Evolutionary conservation across 805 yeast species (phyloP).

Genomic region (Debaryomyces prosopidis): DNA sequence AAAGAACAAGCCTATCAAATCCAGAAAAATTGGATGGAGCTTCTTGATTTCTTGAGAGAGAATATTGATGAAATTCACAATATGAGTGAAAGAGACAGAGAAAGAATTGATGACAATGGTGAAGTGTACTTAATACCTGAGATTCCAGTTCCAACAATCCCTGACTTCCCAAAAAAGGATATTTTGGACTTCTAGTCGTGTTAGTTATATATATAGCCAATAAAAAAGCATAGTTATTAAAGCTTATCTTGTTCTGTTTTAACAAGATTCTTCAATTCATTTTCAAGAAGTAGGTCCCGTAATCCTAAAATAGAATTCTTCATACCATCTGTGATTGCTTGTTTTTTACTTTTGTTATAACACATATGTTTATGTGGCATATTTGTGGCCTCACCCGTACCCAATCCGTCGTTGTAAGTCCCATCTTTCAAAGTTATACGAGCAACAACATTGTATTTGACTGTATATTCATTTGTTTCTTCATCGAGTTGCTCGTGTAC

Average conservation of each 20-base stretch:
- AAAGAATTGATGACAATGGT: slow-evolving; percentile 87
- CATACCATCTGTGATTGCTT: slow-evolving; percentile 48
- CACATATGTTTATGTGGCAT: slow-evolving; percentile 34
- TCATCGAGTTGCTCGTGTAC: slow-evolving; percentile 21
- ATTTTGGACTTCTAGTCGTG: slow-evolving; percentile 55
- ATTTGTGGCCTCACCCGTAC: slow-evolving; percentile 37
- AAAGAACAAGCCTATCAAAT: slow-evolving; percentile 80
- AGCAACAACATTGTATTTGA: slow-evolving; percentile 28
- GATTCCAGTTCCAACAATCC: slow-evolving; percentile 68
- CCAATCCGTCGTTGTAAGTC: slow-evolving; percentile 36
- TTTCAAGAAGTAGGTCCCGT: slow-evolving; percentile 12
- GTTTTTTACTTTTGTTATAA: slow-evolving; percentile 44
- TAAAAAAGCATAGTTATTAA: slow-evolving; percentile 6
- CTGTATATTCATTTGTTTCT: slow-evolving; percentile 19
- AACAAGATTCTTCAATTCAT: slow-evolving; percentile 1
- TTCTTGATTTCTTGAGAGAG: slow-evolving; percentile 55
- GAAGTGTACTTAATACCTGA: slow-evolving; percentile 75
- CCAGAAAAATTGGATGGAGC: slow-evolving; percentile 63
- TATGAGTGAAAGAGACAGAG: slow-evolving; percentile 83
- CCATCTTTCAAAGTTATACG: slow-evolving; percentile 46
- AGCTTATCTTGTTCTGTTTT: neutral
- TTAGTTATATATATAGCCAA: neutral
- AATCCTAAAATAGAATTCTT: slow-evolving; percentile 43
- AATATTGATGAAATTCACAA: slow-evolving; percentile 74
- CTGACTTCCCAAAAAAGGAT: slow-evolving; percentile 58